Evolutionary conservation across 805 yeast genomes (phyloP).

Genomic region (Candida michaelii): DNA sequence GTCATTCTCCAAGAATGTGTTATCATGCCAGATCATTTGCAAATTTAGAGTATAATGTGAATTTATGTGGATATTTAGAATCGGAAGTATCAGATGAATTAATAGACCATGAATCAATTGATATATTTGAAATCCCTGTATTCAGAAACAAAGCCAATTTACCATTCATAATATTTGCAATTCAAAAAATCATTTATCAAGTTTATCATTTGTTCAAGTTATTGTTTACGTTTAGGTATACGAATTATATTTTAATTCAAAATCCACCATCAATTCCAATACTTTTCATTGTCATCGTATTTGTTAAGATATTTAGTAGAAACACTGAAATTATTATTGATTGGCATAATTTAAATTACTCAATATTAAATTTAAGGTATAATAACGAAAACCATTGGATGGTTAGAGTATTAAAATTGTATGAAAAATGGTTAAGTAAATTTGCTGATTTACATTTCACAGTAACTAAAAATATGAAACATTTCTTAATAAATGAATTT

Average conservation of each 20-base stretch:
- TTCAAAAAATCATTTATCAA: conserved; percentile 60
- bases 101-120: conserved; percentile 49
- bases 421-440: conserved; percentile 64
- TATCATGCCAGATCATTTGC: conserved; percentile 84
- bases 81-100: conserved; percentile 52
- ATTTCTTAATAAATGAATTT: conserved; percentile 57
- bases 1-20: conserved; percentile 93
- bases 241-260: conserved; percentile 71
- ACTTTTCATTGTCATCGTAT: conserved; percentile 59
- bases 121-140: conserved; percentile 47
- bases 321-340: conserved; percentile 73
- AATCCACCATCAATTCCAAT: conserved; percentile 94
- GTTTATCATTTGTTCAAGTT: conserved; percentile 44
- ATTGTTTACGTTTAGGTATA: conserved; percentile 55
- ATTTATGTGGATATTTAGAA: conserved; percentile 79
- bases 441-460: conserved; percentile 73
- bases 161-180: conserved; percentile 60
- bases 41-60: conserved; percentile 69
- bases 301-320: conserved; percentile 47
- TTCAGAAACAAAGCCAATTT: conserved; percentile 37
- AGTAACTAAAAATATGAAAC: conserved; percentile 75
- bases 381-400: conserved; percentile 55
- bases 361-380: conserved; percentile 71
- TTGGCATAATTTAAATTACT: conserved; percentile 94
- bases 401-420: conserved; percentile 56